Base-by-base conservation (phyloP, 2,329 filamentous ascomycete species). In the Fusarium incarnatum region DNA sequence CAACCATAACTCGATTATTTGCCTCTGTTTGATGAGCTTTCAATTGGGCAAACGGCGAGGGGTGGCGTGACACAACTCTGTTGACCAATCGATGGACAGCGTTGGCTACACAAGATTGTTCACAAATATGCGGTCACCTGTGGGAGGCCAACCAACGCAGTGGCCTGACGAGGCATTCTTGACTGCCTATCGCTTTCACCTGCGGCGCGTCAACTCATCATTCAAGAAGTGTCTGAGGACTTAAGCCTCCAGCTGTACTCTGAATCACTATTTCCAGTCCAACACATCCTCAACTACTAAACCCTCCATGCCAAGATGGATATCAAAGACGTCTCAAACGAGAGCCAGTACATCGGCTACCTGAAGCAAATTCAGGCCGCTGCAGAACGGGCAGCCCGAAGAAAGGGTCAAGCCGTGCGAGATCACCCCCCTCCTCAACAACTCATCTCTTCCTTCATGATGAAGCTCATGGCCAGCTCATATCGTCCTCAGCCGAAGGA, bases 271-370 rank as follows among this genome's bases (percentile, higher is more conserved):
- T 52, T 53, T 20, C 3, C 25, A 40, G 5, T 49, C 54, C 13
- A 41, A 41, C n/a, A 10, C 12, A 6, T 12, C 16, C 9, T 18
- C 10, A 25, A 25, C 1, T 3, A 18, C 32, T 30, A 1, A 53
- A 20, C 20, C 25, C 1, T 41, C 2, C 18, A 53, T 25, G 16
- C 5, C 23, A 56, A 56, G 7, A 60, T 60, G 30, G 56, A 60
- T 27, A n/a, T 56, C 25, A 56, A 56, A 40, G 56, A 60, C 10
- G 30, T 60, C 22, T 60, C 27, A 15, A 25, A 56, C 13, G 30
- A 60, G n/a, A 42, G 23, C 10, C 0, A 40, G 12, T 54, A 37
- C 7, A 56, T 60, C 15, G 30, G 15, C 6, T 44, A 40, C 13
- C 30, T 60, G 30, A 60, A 46, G 27, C 30, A 37, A 10, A 15